phyloP scores from a whole-genome alignment of 1,139 yeast genomes.

The Candida sanyaensis region DNA sequence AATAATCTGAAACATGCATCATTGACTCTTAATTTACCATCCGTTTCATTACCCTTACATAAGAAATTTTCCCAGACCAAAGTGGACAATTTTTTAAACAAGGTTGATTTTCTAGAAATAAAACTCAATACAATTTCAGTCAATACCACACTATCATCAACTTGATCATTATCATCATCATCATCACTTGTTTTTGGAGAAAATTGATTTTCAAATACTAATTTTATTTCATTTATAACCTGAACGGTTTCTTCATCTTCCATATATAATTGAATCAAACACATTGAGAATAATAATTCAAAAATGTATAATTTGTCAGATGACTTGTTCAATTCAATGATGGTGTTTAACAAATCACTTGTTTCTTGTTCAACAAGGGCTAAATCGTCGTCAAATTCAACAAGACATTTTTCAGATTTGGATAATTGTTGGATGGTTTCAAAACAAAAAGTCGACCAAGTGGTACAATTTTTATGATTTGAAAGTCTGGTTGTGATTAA shows the following conservation, averaged over 20 bases:
- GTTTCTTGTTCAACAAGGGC: constrained; percentile 51
- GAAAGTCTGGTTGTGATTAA: constrained; percentile 39
- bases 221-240: constrained; percentile 70
- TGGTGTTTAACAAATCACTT: constrained; percentile 47
- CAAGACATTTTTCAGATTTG: constrained; percentile 24
- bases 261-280: constrained; percentile 72
- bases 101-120: constrained; percentile 67
- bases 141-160: constrained; percentile 58
- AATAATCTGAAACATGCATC: constrained; percentile 56
- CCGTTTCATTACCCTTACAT: constrained; percentile 30
- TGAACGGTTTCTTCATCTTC: constrained; percentile 81
- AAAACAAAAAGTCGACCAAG: constrained; percentile 61
- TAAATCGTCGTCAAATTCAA: constrained; percentile 58
- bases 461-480: constrained; percentile 45
- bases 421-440: constrained; percentile 30
- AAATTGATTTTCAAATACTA: constrained; percentile 48
- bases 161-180: constrained; percentile 22
- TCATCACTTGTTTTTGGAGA: constrained; percentile 14
- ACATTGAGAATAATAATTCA: constrained; percentile 77
- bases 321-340: constrained; percentile 29
- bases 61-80: constrained; percentile 71
- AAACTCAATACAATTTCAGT: constrained; percentile 81
- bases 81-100: constrained; percentile 70
- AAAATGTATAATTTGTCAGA: constrained; percentile 42
- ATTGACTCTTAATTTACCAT: constrained; percentile 34